Percentiles rank a stretch among this genome's conserved stretches.
phyloP scores from a whole-genome alignment of 2,329 filamentous ascomycete genomes.

The Harringtonia lauricola region DNA sequence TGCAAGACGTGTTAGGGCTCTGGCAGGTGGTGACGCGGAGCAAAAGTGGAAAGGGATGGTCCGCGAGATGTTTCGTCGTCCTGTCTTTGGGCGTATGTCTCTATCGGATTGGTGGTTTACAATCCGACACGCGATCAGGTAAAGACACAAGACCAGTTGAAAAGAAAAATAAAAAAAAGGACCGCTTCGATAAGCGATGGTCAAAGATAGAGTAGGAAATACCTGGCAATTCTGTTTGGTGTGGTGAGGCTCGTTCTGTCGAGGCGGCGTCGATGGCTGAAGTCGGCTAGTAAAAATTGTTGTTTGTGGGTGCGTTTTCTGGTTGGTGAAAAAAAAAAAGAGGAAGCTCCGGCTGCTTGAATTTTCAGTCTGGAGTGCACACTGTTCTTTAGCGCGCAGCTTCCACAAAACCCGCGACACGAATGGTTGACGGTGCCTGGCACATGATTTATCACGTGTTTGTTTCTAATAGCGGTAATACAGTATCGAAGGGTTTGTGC shows the following conservation, averaged over 20 bases:
- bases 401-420: constrained; percentile 7
- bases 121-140: constrained; percentile 1
- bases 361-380: constrained; percentile 4
- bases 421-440: constrained; percentile 7
- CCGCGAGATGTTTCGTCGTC: neutral
- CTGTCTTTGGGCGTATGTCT: neutral
- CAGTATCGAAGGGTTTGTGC: too few relatives aligned
- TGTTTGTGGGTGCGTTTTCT: constrained; percentile 1
- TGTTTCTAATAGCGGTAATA: too few relatives aligned
- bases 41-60: neutral
- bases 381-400: constrained; percentile 9
- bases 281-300: neutral
- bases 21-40: neutral
- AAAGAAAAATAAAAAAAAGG: neutral
- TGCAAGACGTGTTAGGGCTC: neutral
- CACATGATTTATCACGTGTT: constrained; percentile 3
- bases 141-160: neutral
- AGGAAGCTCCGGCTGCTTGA: constrained; percentile 5
- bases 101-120: neutral
- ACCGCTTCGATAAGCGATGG: neutral
- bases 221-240: neutral
- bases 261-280: neutral
- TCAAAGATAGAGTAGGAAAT: neutral
- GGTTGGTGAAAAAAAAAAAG: constrained; percentile 2
- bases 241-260: neutral